Evolutionary conservation across 192 early-diverging fungal genomes (phyloP).

Genomic region (Kickxella alabastrina): DNA sequence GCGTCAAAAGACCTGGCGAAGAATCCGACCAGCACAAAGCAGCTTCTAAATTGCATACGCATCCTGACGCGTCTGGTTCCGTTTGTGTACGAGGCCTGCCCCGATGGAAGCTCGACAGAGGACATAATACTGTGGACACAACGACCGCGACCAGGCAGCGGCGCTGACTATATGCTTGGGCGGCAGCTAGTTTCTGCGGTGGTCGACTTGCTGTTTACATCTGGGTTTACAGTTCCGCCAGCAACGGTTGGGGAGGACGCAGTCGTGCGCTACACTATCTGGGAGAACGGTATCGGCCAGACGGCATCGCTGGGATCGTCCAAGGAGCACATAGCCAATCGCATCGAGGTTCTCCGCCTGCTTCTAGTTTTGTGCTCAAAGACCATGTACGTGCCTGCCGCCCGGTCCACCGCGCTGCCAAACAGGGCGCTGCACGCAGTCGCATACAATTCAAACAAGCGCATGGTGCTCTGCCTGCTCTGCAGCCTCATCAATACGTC

Average conservation of each 20-base stretch:
- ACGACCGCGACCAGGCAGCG: constrained; percentile 39
- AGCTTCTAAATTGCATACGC: constrained; percentile 78
- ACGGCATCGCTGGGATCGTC: constrained; percentile 63
- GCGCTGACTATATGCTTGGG: constrained; percentile 47
- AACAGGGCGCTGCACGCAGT: constrained; percentile 37
- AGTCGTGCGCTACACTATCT: constrained; percentile 63
- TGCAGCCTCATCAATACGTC: constrained; percentile 87
- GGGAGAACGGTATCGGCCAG: constrained; percentile 76
- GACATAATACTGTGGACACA: constrained; percentile 48
- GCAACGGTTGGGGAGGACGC: constrained; percentile 47
- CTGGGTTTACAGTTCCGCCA: constrained; percentile 66
- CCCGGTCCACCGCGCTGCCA: constrained; percentile 13
- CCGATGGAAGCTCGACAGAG: constrained; percentile 25
- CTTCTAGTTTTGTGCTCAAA: constrained; percentile 73
- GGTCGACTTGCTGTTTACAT: constrained; percentile 60
- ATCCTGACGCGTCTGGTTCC: constrained; percentile 81
- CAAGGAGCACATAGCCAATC: constrained; percentile 66
- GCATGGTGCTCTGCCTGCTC: constrained; percentile 68
- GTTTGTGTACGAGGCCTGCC: constrained; percentile 68
- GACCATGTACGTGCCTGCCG: constrained; percentile 69
- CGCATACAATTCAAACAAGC: constrained; percentile 52
- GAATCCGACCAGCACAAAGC: constrained; percentile 52
- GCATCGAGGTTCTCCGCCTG: constrained; percentile 76
- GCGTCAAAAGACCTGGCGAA: constrained; percentile 52
- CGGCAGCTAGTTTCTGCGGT: constrained; percentile 53